Evolutionary conservation across 257 asterid genomes (phyloP).

Genomic region (Solanum peruvianum): DNA sequence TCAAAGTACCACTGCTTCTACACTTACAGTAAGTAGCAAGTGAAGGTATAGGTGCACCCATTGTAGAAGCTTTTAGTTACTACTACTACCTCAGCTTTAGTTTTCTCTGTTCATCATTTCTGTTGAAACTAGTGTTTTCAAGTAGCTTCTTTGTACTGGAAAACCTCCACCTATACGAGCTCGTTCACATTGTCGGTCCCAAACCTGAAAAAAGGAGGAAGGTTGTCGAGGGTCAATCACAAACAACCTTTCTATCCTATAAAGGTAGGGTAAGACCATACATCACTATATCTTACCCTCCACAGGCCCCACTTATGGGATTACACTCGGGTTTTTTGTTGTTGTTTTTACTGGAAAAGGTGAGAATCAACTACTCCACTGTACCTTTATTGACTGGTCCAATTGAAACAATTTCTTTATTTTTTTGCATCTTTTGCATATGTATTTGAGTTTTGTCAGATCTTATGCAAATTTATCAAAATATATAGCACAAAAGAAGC

Average conservation of each 20-base stretch:
- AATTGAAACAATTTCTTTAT: not conserved
- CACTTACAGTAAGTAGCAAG: not conserved
- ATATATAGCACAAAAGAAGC: not conserved
- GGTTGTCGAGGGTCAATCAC: not conserved
- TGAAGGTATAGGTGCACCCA: not conserved
- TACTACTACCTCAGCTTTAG: not conserved
- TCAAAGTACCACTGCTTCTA: not conserved
- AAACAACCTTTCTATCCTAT: not conserved
- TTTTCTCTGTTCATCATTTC: not conserved
- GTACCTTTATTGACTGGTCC: not conserved
- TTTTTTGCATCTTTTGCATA: not conserved
- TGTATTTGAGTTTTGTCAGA: not conserved
- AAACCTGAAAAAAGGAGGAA: not conserved
- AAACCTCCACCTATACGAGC: too few species aligned
- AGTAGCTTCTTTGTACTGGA: not conserved
- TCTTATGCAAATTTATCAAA: not conserved
- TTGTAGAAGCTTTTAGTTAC: not conserved
- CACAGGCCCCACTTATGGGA: accelerated
- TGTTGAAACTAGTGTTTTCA: not conserved
- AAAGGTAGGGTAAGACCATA: not conserved
- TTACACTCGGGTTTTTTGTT: not conserved
- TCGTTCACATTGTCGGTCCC: not conserved
- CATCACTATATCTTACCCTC: not conserved
- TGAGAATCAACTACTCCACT: not conserved
- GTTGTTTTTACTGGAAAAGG: not conserved